phyloP scores from a whole-genome alignment of 139 green algal genomes.

The Penium margaritaceum region DNA sequence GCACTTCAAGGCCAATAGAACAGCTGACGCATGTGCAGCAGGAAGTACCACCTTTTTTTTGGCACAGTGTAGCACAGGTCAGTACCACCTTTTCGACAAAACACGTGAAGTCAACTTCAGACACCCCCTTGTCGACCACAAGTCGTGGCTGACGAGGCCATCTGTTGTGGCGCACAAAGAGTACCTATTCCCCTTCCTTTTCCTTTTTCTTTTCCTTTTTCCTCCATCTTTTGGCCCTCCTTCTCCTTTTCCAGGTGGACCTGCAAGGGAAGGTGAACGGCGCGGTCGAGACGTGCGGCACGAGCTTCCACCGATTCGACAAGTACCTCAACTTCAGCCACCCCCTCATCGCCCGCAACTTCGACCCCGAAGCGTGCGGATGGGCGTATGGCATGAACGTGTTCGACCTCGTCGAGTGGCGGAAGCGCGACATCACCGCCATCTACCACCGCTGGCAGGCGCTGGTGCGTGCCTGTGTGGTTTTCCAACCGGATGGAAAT shows the following conservation, averaged over 20 bases:
- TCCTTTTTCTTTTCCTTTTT: neutral
- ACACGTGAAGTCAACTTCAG: no score
- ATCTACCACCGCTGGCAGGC: constrained; percentile 43
- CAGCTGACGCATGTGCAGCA: no score
- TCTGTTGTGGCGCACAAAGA: no score
- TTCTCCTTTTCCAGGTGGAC: constrained; percentile 24
- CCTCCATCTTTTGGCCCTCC: neutral
- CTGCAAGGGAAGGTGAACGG: constrained; percentile 40
- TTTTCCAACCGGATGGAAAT: no score
- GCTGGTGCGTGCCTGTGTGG: no score
- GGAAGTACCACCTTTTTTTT: no score
- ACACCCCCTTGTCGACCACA: no score
- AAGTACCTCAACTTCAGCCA: constrained; percentile 49
- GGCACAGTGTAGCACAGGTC: no score
- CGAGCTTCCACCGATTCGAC: constrained; percentile 41
- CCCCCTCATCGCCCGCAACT: constrained; percentile 38
- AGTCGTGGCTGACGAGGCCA: no score
- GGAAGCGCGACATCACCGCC: constrained; percentile 28
- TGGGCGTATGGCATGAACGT: constrained; percentile 48
- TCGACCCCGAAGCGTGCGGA: constrained; percentile 39
- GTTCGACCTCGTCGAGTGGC: constrained; percentile 38
- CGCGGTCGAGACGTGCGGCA: constrained; percentile 40
- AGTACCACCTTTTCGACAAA: no score
- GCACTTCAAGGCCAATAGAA: no score
- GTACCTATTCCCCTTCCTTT: no score